Conservation (phyloP, 2,329 filamentous ascomycete species). For the Penicillium sp. region DNA sequence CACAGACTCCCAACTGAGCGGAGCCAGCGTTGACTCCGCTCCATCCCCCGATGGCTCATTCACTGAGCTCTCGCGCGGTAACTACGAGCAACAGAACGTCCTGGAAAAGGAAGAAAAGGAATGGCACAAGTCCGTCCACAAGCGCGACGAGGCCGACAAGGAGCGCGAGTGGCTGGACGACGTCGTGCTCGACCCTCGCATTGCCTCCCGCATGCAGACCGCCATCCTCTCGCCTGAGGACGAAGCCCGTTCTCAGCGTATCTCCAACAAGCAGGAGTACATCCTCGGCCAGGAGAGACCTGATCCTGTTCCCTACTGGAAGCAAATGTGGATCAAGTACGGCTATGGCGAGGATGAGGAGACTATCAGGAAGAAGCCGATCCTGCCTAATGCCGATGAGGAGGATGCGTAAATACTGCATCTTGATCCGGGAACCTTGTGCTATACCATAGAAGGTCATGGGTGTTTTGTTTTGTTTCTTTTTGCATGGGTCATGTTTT, state of each 20-base stretch:
- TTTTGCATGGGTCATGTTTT: conserved; percentile 15
- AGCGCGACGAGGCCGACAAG: conserved; percentile 51
- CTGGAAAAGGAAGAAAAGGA: conserved; percentile 72
- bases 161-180: conserved; percentile 75
- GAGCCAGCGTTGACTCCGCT: conserved; percentile 17
- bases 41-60: conserved; percentile 44
- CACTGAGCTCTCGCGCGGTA: conserved; percentile 29
- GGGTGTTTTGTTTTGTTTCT: conserved; percentile 13
- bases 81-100: conserved; percentile 63
- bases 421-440: conserved; percentile 4
- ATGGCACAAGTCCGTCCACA: conserved; percentile 79
- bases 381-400: conserved; percentile 43
- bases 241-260: conserved; percentile 62
- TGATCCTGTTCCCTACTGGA: conserved; percentile 35
- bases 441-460: conserved; percentile 24
- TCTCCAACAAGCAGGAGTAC: conserved; percentile 65
- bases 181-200: conserved; percentile 72
- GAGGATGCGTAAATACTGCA: conserved; percentile 18
- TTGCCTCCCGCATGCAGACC: conserved; percentile 74
- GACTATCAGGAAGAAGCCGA: conserved; percentile 37
- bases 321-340: conserved; percentile 40
- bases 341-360: conserved; percentile 44
- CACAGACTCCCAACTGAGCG: conserved; percentile 20
- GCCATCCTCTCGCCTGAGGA: conserved; percentile 70
- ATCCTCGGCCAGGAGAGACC: conserved; percentile 61